phyloP scores from a whole-genome alignment of 331 rosid species.

The Quercus phellos region DNA sequence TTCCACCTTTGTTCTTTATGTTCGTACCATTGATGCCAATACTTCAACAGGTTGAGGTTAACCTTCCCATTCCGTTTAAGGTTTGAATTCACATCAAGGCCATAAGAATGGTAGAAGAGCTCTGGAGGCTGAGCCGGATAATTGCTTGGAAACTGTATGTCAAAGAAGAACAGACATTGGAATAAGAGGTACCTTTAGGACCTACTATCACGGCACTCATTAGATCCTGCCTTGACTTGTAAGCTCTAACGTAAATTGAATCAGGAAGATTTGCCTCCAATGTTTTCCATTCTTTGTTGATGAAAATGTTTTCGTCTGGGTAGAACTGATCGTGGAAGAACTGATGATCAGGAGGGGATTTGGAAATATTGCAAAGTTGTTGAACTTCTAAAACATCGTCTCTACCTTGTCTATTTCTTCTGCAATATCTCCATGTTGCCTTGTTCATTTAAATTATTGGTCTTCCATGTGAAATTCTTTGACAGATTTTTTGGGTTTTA shows the following conservation, averaged over 20 bases:
- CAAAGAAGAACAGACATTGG: conserved; percentile 25
- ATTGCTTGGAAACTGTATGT: conserved; percentile 18
- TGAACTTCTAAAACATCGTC: not conserved
- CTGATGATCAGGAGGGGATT: conserved; percentile 4
- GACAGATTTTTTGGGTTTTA: not conserved
- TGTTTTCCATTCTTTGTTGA: conserved; percentile 3
- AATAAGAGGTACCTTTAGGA: conserved; percentile 12
- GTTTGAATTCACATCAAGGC: not conserved
- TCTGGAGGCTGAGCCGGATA: conserved; percentile 13
- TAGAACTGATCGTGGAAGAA: not conserved
- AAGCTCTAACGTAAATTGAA: conserved; percentile 22
- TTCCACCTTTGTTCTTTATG: not conserved
- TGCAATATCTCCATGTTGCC: conserved; percentile 21
- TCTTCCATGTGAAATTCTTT: not conserved
- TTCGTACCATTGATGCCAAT: not conserved
- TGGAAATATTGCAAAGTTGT: conserved; percentile 2
- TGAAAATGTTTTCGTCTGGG: not conserved
- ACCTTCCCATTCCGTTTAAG: not conserved
- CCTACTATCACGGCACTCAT: conserved; percentile 24
- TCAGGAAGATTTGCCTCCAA: not conserved
- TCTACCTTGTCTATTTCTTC: conserved; percentile 20
- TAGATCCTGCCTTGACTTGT: conserved; percentile 17
- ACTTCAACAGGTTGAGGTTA: not conserved
- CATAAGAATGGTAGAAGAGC: conserved; percentile 10
- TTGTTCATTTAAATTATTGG: not conserved